Evolutionary conservation across 225 moss, liverwort and hornwort species (phyloP).

Genomic region (Sphagnum tenellum): DNA sequence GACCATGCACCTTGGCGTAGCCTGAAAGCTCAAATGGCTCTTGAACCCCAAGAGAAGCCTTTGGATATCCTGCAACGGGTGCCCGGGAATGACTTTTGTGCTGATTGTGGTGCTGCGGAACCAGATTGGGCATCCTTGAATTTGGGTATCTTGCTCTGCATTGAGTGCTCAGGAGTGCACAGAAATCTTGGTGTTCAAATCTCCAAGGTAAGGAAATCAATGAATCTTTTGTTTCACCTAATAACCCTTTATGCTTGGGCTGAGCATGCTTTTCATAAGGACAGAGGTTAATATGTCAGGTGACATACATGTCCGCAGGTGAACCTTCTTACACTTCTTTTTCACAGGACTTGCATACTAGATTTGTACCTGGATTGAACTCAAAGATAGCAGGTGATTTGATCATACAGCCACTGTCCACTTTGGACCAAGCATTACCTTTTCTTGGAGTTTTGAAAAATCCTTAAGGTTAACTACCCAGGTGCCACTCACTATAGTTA

Average conservation of each 20-base stretch:
- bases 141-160: slow-evolving; percentile 79
- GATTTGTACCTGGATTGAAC: background rate
- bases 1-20: slow-evolving; percentile 42
- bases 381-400: too few species aligned
- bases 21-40: slow-evolving; percentile 18
- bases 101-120: slow-evolving; percentile 82
- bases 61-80: slow-evolving; percentile 72
- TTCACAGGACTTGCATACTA: too few species aligned
- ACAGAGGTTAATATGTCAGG: too few species aligned
- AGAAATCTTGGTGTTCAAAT: slow-evolving; percentile 92
- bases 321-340: too few species aligned
- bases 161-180: slow-evolving; percentile 92
- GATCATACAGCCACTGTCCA: background rate
- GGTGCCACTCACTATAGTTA: too few species aligned
- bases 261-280: too few species aligned
- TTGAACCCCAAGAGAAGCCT: slow-evolving; percentile 56
- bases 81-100: slow-evolving; percentile 72
- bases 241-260: too few species aligned
- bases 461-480: too few species aligned
- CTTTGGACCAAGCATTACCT: too few species aligned
- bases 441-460: too few species aligned
- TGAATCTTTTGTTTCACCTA: too few species aligned
- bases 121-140: slow-evolving; percentile 98
- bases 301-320: too few species aligned
- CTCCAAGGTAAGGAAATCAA: slow-evolving; percentile 40